Base-by-base conservation (phyloP, 768 basidiomycete genomes). In the Kwoniella shandongensis region DNA sequence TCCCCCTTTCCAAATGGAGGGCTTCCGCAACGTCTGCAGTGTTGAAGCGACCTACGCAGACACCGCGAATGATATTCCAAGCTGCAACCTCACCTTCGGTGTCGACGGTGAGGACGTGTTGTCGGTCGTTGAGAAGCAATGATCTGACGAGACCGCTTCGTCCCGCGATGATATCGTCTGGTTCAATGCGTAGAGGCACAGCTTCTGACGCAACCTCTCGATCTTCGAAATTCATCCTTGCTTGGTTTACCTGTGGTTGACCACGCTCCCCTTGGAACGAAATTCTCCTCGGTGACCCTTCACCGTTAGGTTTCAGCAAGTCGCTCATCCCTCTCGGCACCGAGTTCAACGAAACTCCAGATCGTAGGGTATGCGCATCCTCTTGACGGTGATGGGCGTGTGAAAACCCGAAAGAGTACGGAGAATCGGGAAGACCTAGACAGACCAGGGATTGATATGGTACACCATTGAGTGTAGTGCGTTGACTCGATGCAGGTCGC, bases 51-150 rank as follows among this genome's bases (percentile, higher is more conserved):
- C 94, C 94, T 3, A 86, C 74, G 75, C 92, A 98, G 1, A 79
- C 57, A 0, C 87, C 86, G 1, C 86, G 81, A 11, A 92, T 82
- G 56, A 99, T 84, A 78, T 98, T 88, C 94, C 94, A 99, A 6
- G 91, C 86, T 0, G 87, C 88, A 11, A 97, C 86, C 65, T 88
- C 85, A 4, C 92, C 91, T 1, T 83, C 81, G 0, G 91, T 94
- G 70, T 97, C 88, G 39, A 96, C 86, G 0, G 91, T 91, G 41
- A 99, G 79, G 18, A 88, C 91, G 70, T 97, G 92, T 63, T 91
- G 81, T 57, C 89, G 82, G 71, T 97, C 91, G 74, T 90, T 96
- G 39, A 98, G 78, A 44, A 94, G 79, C 39, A 88, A 78, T 6
- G 85, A 86, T 30, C 93, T 82, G 46, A 96, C 86, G 22, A 97